Conservation (phyloP, 164 flowering plant genomes). For the Vitis vinifera region ASM3070453v1 NC_081819.1:17511501-17512000, state of each 20-base stretch:
- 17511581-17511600: no score
- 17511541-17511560: no score
- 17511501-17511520: no score
- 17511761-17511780: not conserved
- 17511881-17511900: conserved; percentile 93
- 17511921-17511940: conserved; percentile 94
- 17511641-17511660: not conserved
- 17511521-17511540: no score
- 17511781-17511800: not conserved
- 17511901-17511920: conserved; percentile 99
- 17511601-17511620: no score
- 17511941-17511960: conserved; percentile 50
- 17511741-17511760: not conserved
- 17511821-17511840: not conserved
- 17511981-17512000: conserved; percentile 75
- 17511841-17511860: conserved; percentile 19
- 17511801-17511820: not conserved
- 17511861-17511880: conserved; percentile 96
- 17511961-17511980: conserved; percentile 84
- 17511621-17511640: not conserved
- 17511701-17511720: not conserved
- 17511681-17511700: not conserved
- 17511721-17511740: not conserved
- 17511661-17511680: not conserved
- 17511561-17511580: no score